A percentile compares a stretch with the other conserved stretches of the same genome.
These are phyloP conservation scores for Colletotrichum simmondsii DNA, from an alignment of 2,329 filamentous ascomycete genomes.

Conservation along the genomic window DNA sequence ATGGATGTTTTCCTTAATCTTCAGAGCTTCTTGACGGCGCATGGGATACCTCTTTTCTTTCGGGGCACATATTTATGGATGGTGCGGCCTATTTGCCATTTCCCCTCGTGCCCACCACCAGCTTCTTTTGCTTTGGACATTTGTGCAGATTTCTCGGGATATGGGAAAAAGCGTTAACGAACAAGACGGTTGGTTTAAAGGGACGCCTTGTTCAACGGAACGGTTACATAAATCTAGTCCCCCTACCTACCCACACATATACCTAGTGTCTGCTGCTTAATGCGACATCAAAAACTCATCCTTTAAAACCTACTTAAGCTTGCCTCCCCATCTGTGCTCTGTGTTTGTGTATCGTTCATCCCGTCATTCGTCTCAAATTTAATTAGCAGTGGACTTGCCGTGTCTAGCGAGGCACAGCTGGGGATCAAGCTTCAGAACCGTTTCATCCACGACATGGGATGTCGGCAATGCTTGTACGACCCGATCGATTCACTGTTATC, in stretches of 20 bases:
- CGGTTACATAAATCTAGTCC: slow-evolving; percentile 7
- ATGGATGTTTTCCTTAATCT: background rate
- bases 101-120: slow-evolving; percentile 5
- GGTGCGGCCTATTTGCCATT: slow-evolving; percentile 9
- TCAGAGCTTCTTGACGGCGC: slow-evolving; percentile 29
- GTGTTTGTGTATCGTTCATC: slow-evolving; percentile 4
- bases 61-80: slow-evolving; percentile 8
- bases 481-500: background rate
- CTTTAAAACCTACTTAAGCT: background rate
- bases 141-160: slow-evolving; percentile 26
- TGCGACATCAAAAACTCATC: slow-evolving; percentile 28
- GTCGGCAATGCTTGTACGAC: background rate
- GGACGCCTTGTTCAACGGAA: slow-evolving; percentile 1
- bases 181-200: slow-evolving; percentile 3
- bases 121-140: slow-evolving; percentile 21
- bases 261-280: slow-evolving; percentile 33
- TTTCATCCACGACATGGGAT: slow-evolving; percentile 12
- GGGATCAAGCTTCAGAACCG: slow-evolving; percentile 16
- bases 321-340: background rate
- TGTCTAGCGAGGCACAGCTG: background rate
- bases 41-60: slow-evolving; percentile 28
- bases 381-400: background rate
- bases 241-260: slow-evolving; percentile 19
- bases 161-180: slow-evolving; percentile 13
- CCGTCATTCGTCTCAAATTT: slow-evolving; percentile 21